Evolutionary conservation across 2,329 filamentous ascomycete species (phyloP).

Genomic region (Coniella lustricola): DNA sequence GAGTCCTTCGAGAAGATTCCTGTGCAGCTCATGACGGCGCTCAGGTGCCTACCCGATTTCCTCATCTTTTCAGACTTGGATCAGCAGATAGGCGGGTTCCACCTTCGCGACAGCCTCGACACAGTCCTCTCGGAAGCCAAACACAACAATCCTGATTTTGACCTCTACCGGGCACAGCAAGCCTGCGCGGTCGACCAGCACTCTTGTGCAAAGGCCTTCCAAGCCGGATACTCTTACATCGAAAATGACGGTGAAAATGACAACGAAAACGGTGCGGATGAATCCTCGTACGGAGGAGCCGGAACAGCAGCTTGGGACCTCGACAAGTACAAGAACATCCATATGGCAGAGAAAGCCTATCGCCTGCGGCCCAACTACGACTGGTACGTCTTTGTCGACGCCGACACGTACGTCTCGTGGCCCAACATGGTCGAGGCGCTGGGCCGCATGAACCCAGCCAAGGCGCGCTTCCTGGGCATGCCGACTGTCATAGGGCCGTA

Average conservation of each 20-base stretch:
- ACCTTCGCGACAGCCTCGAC: constrained; percentile 40
- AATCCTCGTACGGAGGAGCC: too few relatives aligned
- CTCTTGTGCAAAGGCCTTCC: constrained; percentile 31
- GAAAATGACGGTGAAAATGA: too few relatives aligned
- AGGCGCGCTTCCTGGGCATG: constrained; percentile 44
- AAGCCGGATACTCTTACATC: too few relatives aligned
- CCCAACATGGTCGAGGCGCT: constrained; percentile 45
- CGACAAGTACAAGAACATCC: constrained; percentile 57
- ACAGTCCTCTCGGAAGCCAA: constrained; percentile 36
- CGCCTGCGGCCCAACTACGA: constrained; percentile 42
- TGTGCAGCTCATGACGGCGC: constrained; percentile 46
- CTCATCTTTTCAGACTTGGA: constrained; percentile 53
- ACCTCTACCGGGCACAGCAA: constrained; percentile 39
- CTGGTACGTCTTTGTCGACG: constrained; percentile 55
- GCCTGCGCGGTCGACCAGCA: constrained; percentile 38
- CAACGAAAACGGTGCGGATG: too few relatives aligned
- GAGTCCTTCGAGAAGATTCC: constrained; percentile 48
- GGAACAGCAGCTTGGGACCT: constrained; percentile 41
- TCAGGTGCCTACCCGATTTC: constrained; percentile 47
- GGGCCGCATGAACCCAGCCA: constrained; percentile 32
- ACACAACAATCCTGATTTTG: constrained; percentile 42
- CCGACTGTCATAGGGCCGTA: constrained; percentile 34
- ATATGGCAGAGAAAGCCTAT: constrained; percentile 50
- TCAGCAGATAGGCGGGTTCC: constrained; percentile 37
- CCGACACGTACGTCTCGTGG: constrained; percentile 52